A percentile compares a stretch with the other conserved stretches of the same genome.
These are phyloP conservation scores for Tylopilus cervinicoccineus DNA, from an alignment of 768 basidiomycete genomes.

Conservation along the genomic window DNA sequence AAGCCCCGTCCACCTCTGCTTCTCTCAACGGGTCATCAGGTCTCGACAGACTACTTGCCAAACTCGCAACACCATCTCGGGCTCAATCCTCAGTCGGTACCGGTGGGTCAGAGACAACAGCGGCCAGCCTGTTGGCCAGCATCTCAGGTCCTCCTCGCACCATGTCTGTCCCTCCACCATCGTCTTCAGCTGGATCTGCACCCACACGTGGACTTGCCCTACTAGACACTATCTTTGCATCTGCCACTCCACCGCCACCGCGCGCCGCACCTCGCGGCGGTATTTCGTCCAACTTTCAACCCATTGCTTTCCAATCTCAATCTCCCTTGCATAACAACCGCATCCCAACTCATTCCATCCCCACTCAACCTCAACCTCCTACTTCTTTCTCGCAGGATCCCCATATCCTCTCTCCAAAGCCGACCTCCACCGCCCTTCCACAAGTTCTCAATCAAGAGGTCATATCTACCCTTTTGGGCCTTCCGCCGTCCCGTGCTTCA, in stretches of 20 bases:
- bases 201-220: slow-evolving; percentile 53
- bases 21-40: slow-evolving; percentile 30
- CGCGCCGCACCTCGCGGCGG: slow-evolving; percentile 17
- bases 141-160: slow-evolving; percentile 41
- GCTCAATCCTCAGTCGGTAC: slow-evolving; percentile 19
- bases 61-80: slow-evolving; percentile 28
- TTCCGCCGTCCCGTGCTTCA: slow-evolving; percentile 38
- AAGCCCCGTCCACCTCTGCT: slow-evolving; percentile 9
- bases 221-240: slow-evolving; percentile 71
- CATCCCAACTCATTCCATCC: slow-evolving; percentile 2
- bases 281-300: slow-evolving; percentile 10
- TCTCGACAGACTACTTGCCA: slow-evolving; percentile 43
- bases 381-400: slow-evolving; percentile 26
- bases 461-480: slow-evolving; percentile 59
- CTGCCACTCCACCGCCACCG: slow-evolving; percentile 40
- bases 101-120: slow-evolving; percentile 29
- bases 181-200: slow-evolving; percentile 25
- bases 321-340: slow-evolving; percentile 5
- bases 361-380: slow-evolving; percentile 13
- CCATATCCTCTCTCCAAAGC: slow-evolving; percentile 53
- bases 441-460: slow-evolving; percentile 73
- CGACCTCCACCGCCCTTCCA: slow-evolving; percentile 48
- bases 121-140: slow-evolving; percentile 44
- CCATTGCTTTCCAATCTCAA: slow-evolving; percentile 13
- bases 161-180: slow-evolving; percentile 25